Base-by-base conservation (phyloP, 257 asterid species). In the Ehretia macrophylla region DNA sequence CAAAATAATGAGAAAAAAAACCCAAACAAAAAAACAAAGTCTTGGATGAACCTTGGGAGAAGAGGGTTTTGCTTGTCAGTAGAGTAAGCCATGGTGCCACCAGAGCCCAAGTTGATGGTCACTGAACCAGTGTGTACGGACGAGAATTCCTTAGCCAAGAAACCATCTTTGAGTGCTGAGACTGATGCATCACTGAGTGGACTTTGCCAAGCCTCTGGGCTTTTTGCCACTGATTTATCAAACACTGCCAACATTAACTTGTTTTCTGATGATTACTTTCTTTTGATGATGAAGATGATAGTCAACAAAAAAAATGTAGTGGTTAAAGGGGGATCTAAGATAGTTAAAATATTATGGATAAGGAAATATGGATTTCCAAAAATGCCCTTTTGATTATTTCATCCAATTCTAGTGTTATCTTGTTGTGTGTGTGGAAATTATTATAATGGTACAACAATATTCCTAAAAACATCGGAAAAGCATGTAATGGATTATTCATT, bases 181-280 rank as follows among this genome's bases (percentile, higher is more conserved):
- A 78, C 74, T 0, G 90, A 59, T 59, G 62, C 40, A 6, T 77
- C 79, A 46, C 60, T 63, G 19, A 71, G 72, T 1, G 85, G 65
- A 39, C 61, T 72, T 61, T 90, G 96, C 59, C 85, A 51, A 17
- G 94, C 98, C 64, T 90, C 96, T 4, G 98, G 96, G 86, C 83
- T 69, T 63, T 90, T 90, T 0, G 97, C 95, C 58, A 84, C 92
- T 35, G 92, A 75, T 74, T 89, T 86, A 27, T 84, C 80, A 66
- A 89, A 79, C 56, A 86, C 92, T 16, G 97, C 97, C 76, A 89
- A 59, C 98, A 90, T 90, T 68, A 62, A 39, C 35, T 17, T 44
- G 17, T 53, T 27, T 11, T 12, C 8, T 3, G 35, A 27, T 27
- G 35, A 27, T 27, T 27, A 3, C 16, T 1, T 32, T 9, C 46